phyloP scores from a whole-genome alignment of 139 green algal species.

The Axilococcus clingmanii region DNA sequence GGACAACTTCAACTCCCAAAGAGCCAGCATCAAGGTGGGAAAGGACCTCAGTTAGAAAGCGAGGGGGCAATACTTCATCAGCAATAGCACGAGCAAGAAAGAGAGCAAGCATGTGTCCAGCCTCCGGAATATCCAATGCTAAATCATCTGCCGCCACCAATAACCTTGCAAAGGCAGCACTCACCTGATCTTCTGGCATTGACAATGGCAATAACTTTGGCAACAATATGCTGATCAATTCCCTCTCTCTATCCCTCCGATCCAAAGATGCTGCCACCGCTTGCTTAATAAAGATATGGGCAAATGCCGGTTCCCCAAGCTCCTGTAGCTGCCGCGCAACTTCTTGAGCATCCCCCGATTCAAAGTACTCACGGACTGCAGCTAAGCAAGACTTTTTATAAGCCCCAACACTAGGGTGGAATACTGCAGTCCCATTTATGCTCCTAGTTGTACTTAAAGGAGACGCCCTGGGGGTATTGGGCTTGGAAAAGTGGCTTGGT shows the following conservation, averaged over 20 bases:
- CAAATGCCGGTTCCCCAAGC: slow-evolving; percentile 71
- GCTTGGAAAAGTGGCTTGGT: neutral
- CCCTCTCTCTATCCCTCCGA: slow-evolving; percentile 68
- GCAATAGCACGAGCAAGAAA: slow-evolving; percentile 65
- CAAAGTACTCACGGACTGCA: slow-evolving; percentile 77
- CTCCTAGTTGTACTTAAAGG: neutral
- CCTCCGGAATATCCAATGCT: slow-evolving; percentile 81
- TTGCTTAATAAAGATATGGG: slow-evolving; percentile 87
- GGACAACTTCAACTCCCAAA: slow-evolving; percentile 55
- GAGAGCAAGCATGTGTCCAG: slow-evolving; percentile 52
- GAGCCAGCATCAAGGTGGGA: slow-evolving; percentile 37
- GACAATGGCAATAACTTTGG: slow-evolving; percentile 44
- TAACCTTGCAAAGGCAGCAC: slow-evolving; percentile 57
- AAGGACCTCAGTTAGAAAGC: slow-evolving; percentile 67
- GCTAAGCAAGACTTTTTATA: slow-evolving; percentile 54
- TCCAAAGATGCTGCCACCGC: slow-evolving; percentile 71
- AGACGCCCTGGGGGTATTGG: slow-evolving; percentile 1
- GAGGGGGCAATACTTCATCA: slow-evolving; percentile 86
- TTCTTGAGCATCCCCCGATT: slow-evolving; percentile 46
- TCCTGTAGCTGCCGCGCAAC: slow-evolving; percentile 50
- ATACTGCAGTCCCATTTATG: slow-evolving; percentile 9
- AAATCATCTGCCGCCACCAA: slow-evolving; percentile 67
- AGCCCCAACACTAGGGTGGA: slow-evolving; percentile 25
- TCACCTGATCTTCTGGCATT: slow-evolving; percentile 33
- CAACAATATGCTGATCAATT: slow-evolving; percentile 70